These are phyloP conservation scores for Chrysosporium keratinophilum DNA, from an alignment of 2,329 filamentous ascomycete species.

Conservation along the genomic window DNA sequence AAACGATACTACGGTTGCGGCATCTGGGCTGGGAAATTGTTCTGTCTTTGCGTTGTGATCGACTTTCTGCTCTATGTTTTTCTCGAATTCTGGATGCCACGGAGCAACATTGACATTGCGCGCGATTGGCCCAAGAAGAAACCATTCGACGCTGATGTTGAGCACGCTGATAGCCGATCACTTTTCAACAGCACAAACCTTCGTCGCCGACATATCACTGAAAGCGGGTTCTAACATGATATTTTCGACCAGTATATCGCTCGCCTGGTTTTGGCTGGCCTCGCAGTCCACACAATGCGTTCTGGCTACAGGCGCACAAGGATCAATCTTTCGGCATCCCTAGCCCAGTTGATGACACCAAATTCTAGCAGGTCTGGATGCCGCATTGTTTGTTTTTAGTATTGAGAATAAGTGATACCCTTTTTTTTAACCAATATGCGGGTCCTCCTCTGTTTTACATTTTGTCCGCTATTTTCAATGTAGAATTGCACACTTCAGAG, in stretches of 20 bases:
- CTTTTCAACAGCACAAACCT: neutral
- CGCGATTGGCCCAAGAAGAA: constrained; percentile 84
- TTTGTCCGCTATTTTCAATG: too few species aligned
- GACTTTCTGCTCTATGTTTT: constrained; percentile 87
- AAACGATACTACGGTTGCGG: constrained; percentile 97
- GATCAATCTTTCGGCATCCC: too few species aligned
- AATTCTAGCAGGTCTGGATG: too few species aligned
- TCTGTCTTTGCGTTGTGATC: constrained; percentile 86
- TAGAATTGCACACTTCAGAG: too few species aligned
- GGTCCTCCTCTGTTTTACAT: too few species aligned
- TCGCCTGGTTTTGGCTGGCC: too few species aligned
- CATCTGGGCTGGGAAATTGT: constrained; percentile 96
- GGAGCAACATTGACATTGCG: constrained; percentile 77
- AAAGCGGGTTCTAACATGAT: neutral
- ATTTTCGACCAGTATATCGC: neutral
- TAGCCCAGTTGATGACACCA: too few species aligned
- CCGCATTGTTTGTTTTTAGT: too few species aligned
- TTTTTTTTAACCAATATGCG: too few species aligned
- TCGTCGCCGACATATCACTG: neutral
- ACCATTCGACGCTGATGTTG: neutral
- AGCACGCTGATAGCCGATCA: neutral
- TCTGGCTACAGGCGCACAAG: too few species aligned
- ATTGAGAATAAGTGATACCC: too few species aligned
- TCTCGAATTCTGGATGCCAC: constrained; percentile 75
- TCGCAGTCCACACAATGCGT: too few species aligned